Conservation (phyloP, 345 rosid genomes). For the Firmiana major region DNA sequence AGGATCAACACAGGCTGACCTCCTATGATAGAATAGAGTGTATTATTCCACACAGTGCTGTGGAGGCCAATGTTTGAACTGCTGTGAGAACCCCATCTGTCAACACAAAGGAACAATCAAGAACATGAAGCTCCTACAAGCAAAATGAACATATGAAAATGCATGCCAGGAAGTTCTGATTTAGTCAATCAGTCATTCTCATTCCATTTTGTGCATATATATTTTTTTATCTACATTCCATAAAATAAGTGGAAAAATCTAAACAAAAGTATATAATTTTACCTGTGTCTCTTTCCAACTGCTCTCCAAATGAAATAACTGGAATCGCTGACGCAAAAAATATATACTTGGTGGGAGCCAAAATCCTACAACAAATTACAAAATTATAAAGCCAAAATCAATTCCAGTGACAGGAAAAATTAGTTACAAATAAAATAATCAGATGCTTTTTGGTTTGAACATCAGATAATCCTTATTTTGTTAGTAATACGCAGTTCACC, state of each 20-base stretch:
- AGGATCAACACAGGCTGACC: conserved; percentile 91
- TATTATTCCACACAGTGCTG: conserved; percentile 83
- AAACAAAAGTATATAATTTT: not conserved
- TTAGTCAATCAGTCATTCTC: not conserved
- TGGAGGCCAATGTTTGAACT: conserved; percentile 88
- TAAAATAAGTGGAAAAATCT: not conserved
- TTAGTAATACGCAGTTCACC: not conserved
- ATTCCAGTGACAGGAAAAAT: not conserved
- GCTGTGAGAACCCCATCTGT: conserved; percentile 83
- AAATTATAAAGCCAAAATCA: conserved; percentile 10
- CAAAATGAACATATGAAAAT: not conserved
- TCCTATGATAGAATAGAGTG: conserved; percentile 82
- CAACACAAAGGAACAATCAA: conserved; percentile 15
- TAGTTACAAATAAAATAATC: not conserved
- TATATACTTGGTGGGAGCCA: conserved; percentile 93
- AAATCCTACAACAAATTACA: conserved; percentile 47
- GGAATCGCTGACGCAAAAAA: conserved; percentile 97
- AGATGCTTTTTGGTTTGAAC: conserved; percentile 2
- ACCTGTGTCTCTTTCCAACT: conserved; percentile 87
- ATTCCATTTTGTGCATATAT: not conserved
- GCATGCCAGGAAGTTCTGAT: not conserved
- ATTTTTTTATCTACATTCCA: not conserved
- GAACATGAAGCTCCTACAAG: not conserved
- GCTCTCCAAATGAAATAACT: conserved; percentile 91
- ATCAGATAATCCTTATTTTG: not conserved